Evolutionary conservation across 2,329 filamentous ascomycete genomes (phyloP), one percentile per base, ranked within the genome.

Genomic region (Alternaria burnsii): DNA sequence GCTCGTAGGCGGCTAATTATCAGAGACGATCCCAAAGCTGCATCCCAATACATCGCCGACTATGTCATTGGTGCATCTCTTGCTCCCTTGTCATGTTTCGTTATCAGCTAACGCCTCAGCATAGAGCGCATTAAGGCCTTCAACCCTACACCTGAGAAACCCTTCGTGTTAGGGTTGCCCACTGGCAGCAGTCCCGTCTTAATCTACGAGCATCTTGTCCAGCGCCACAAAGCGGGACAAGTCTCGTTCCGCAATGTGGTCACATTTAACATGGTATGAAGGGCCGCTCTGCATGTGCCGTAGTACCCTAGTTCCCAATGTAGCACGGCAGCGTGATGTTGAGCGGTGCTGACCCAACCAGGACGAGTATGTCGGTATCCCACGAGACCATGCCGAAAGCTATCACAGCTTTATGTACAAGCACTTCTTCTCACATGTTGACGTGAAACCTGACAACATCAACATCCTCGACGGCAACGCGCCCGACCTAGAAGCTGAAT

Each of bases 361-460:
- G 88, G 92, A 96, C 80, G 92, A 96, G 81, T 96, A 96, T 73
- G 91, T 95, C 67, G 91, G 90, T 58, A 86, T 96, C 64, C 89
- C 92, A 34, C 88, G 91, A 72, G 91, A 94, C 71, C 91, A 96
- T 76, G 89, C 91, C 12, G 89, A 95, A 78, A 93, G 89, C 72
- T 96, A 96, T 80, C 92, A 96, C 82, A 91, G 89, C 67, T 96
- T 95, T 83, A 95, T 96, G 92, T 96, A 93, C 86, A 92, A 91
- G 80, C 86, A 95, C 81, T 93, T 96, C 84, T 96, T 96, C 84
- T 92, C 90, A 43, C 92, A 89, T 66, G 89, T 95, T 70, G 91
- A 96, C 74, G 89, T 95, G 69, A 86, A 89, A 67, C 92, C 92
- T 5, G 85, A 86, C 73, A 94, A 94, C 76, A 92, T 95, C 75